Evolutionary conservation across 148 eudicot species (phyloP), one percentile per base, ranked within the genome.

Genomic region (Tetragonia tetragonoides): DNA sequence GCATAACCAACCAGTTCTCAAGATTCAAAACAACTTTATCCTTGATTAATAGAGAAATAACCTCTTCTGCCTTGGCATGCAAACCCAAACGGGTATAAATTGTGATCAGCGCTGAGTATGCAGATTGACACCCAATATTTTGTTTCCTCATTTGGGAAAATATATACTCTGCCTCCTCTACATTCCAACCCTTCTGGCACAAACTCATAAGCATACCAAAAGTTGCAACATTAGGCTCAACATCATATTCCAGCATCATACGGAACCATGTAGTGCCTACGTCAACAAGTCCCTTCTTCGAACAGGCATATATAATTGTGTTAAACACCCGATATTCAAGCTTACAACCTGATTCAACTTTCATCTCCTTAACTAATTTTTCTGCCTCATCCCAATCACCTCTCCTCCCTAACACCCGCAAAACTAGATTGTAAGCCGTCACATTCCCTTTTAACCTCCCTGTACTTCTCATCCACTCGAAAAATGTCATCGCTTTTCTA

Each of bases 161-260:
- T 7, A 89, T 79, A 82, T 86, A 93, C 83, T 91, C 91, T 1
- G 97, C 95, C 83, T 95, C 94, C 82, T 90, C 85, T 60, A 90
- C 83, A 79, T 77, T 87, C 88, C 90, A 83, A 72, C 91, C 87
- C 86, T 88, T 95, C 81, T 87, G 92, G 78, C 84, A 93, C 65
- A 95, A 84, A 82, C 89, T 81, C 99, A 95, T 90, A 20, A 95
- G 80, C 97, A 95, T 95, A 16, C 99, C 99, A 67, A 93, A 90
- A 40, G 99, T 95, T 56, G 99, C 99, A 81, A 90, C 85, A 87
- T 90, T 91, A n/a, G 99, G 99, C 82, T 76, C 76, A 81, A 93
- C 82, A 34, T 87, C 85, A 53, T 82, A 81, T 24, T 88, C 90
- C 87, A 93, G 81, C 97, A 95, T 93, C 91, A 89, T 75, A 37